These are phyloP conservation scores for Boletus eberwhitei DNA, from an alignment of 768 basidiomycete genomes.

Conservation along the genomic window DNA sequence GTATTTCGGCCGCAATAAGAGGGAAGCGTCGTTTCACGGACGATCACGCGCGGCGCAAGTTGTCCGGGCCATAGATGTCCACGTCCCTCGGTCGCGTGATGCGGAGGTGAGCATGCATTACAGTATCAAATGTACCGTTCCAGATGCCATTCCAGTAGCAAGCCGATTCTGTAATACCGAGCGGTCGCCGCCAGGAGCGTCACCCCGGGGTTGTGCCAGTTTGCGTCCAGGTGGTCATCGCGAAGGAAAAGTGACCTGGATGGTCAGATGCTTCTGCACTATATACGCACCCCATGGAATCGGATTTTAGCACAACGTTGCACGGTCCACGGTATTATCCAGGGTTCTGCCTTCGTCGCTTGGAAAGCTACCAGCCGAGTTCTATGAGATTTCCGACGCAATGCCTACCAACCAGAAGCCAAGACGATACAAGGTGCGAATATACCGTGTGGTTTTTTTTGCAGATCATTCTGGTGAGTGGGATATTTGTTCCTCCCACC, in stretches of 20 bases:
- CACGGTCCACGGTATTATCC: neutral
- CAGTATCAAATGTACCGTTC: constrained; percentile 42
- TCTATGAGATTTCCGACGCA: neutral
- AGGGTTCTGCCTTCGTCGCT: neutral
- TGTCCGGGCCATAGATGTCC: constrained; percentile 25
- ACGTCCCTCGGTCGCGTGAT: neutral
- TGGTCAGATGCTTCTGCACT: neutral
- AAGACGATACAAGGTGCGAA: neutral
- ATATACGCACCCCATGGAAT: neutral
- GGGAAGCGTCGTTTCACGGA: constrained; percentile 48
- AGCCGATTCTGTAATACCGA: constrained; percentile 37
- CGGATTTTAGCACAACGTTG: neutral
- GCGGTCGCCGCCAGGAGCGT: constrained; percentile 4
- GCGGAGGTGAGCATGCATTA: constrained; percentile 37
- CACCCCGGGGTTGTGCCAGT: neutral
- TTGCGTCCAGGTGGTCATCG: constrained; percentile 1
- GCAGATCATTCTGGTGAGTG: neutral
- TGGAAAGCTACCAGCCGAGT: neutral
- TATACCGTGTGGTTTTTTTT: no score
- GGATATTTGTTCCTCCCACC: neutral
- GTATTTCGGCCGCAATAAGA: constrained; percentile 35
- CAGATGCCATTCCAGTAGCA: constrained; percentile 38
- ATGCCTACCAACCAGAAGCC: no score
- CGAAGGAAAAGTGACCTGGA: neutral
- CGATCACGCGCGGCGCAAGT: constrained; percentile 42